These are phyloP conservation scores for Gigaspora rosea DNA, from an alignment of 192 early-diverging fungal species.

Conservation along the genomic window DNA sequence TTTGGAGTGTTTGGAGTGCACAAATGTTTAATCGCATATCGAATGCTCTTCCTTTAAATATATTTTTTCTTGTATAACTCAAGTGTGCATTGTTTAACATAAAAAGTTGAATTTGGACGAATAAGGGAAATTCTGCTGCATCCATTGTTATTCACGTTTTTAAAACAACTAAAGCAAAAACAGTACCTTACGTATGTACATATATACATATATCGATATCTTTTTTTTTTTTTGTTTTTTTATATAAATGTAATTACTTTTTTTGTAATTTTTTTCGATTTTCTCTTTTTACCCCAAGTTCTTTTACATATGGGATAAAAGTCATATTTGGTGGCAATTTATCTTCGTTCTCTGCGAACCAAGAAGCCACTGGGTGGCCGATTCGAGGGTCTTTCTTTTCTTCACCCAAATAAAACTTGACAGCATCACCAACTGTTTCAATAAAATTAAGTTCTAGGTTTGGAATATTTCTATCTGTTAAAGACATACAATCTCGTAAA, in stretches of 20 bases:
- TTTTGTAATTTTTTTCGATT: slow-evolving; percentile 27
- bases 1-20: background rate
- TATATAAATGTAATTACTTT: background rate
- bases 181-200: background rate
- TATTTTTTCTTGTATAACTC: background rate
- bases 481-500: slow-evolving; percentile 40
- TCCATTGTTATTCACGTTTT: background rate
- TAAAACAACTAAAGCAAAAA: background rate
- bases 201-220: background rate
- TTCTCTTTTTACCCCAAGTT: slow-evolving; percentile 39
- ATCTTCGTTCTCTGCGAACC: slow-evolving; percentile 43
- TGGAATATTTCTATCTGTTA: slow-evolving; percentile 41
- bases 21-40: background rate
- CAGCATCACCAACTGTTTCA: slow-evolving; percentile 36
- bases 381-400: slow-evolving; percentile 19
- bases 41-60: background rate
- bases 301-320: slow-evolving; percentile 46
- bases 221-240: no score
- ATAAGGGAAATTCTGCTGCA: background rate
- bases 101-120: slow-evolving; percentile 11
- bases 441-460: slow-evolving; percentile 45
- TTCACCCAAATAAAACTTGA: slow-evolving; percentile 37
- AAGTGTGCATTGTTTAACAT: background rate
- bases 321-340: slow-evolving; percentile 43
- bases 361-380: slow-evolving; percentile 46